Evolutionary conservation across 352 stramenopile genomes (phyloP).

Genomic region (Globisporangium irregulare): DNA sequence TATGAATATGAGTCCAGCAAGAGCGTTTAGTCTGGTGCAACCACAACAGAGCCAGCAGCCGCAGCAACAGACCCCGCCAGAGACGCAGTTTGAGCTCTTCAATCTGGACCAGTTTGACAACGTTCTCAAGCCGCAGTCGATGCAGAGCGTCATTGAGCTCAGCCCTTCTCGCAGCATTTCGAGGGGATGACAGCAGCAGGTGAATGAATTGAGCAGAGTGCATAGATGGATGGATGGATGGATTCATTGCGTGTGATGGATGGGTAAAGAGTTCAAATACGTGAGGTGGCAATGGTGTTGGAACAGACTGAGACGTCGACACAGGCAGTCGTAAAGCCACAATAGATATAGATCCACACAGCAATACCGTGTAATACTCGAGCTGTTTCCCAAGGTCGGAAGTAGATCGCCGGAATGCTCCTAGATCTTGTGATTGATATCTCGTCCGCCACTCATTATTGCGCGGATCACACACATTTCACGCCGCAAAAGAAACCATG

Average conservation of each 20-base stretch:
- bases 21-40: background rate
- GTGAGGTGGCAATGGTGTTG: background rate
- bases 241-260: background rate
- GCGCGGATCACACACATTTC: background rate
- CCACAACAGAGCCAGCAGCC: background rate
- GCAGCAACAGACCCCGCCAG: background rate
- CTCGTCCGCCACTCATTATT: too few species aligned
- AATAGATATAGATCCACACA: background rate
- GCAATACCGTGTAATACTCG: too few species aligned
- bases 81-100: conserved; percentile 24
- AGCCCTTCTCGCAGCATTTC: background rate
- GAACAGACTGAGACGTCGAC: background rate
- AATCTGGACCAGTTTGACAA: conserved; percentile 23
- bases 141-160: conserved; percentile 23
- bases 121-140: conserved; percentile 19
- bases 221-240: background rate
- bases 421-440: too few species aligned
- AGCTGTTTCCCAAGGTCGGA: too few species aligned
- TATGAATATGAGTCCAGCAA: background rate
- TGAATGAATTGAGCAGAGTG: background rate
- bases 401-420: too few species aligned
- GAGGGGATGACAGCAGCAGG: background rate
- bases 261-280: background rate
- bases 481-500: background rate
- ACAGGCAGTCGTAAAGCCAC: background rate